Percentiles rank a stretch among this genome's conserved stretches.
These are phyloP conservation scores for Dipteronia sinensis DNA, from an alignment of 345 rosid genomes.

Conservation along the genomic window DNA sequence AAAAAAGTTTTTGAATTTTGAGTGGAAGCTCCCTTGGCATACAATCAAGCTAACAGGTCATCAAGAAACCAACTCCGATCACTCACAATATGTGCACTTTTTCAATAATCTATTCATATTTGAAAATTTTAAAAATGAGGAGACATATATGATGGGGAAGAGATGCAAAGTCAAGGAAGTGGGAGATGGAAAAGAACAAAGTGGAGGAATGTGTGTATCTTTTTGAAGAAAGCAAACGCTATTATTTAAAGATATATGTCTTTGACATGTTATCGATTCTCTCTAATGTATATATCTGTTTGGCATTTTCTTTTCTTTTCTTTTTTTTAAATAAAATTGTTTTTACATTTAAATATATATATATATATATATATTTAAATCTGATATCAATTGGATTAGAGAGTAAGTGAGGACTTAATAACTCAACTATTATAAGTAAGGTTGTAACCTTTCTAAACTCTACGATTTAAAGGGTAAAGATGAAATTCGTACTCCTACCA, in stretches of 20 bases:
- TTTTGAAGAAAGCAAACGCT: slow-evolving; percentile 26
- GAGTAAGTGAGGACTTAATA: no score
- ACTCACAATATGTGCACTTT: neutral
- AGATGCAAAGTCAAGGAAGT: slow-evolving; percentile 32
- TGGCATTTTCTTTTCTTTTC: no score
- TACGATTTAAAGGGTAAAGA: no score
- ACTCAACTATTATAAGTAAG: no score
- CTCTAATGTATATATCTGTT: neutral
- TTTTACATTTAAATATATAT: no score
- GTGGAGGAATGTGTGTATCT: slow-evolving; percentile 27
- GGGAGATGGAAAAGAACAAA: slow-evolving; percentile 29
- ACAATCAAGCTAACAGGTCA: neutral
- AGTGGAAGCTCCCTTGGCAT: slow-evolving; percentile 4
- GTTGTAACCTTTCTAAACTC: rapidly evolving
- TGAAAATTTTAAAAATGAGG: neutral
- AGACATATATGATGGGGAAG: neutral
- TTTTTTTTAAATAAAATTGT: no score
- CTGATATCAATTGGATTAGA: no score
- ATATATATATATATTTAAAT: no score
- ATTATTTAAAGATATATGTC: slow-evolving; percentile 8
- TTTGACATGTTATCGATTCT: neutral
- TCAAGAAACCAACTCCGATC: neutral
- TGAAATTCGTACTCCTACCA: no score
- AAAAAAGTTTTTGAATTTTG: no score
- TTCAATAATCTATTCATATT: neutral